A percentile compares a stretch with the other conserved stretches of the same genome.
Evolutionary conservation across 306 rosid genomes (phyloP).

Genomic region (Trifolium fragiferum): DNA sequence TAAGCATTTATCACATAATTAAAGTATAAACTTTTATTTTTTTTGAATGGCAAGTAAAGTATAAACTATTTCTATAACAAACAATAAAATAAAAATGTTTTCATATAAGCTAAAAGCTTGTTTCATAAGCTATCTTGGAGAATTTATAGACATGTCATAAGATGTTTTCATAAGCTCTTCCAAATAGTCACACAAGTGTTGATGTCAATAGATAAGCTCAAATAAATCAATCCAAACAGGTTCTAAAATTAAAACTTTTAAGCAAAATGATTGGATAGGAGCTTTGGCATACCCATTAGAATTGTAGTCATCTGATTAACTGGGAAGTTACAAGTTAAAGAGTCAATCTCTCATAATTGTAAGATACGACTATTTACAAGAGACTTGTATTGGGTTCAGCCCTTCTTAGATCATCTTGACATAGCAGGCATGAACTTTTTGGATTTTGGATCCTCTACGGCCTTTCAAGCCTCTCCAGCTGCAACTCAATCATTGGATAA

Average conservation of each 20-base stretch:
- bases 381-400: background rate
- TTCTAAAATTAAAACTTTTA: background rate
- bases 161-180: background rate
- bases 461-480: background rate
- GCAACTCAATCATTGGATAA: background rate
- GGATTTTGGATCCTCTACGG: background rate
- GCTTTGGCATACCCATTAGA: background rate
- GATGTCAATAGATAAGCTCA: background rate
- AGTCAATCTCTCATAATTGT: background rate
- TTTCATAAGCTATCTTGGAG: background rate
- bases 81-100: background rate
- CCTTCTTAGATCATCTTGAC: background rate
- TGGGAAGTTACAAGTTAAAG: background rate
- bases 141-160: background rate
- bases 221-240: background rate
- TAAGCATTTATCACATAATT: background rate
- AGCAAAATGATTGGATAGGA: background rate
- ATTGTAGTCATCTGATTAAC: background rate
- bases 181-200: background rate
- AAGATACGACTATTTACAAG: background rate
- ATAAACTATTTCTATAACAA: background rate
- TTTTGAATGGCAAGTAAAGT: no score
- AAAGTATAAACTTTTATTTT: no score
- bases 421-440: background rate
- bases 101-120: background rate